A percentile compares a stretch with the other conserved stretches of the same genome.
These are phyloP conservation scores for Acacia crassicarpa DNA, from an alignment of 306 rosid genomes.

Conservation along the genomic window DNA sequence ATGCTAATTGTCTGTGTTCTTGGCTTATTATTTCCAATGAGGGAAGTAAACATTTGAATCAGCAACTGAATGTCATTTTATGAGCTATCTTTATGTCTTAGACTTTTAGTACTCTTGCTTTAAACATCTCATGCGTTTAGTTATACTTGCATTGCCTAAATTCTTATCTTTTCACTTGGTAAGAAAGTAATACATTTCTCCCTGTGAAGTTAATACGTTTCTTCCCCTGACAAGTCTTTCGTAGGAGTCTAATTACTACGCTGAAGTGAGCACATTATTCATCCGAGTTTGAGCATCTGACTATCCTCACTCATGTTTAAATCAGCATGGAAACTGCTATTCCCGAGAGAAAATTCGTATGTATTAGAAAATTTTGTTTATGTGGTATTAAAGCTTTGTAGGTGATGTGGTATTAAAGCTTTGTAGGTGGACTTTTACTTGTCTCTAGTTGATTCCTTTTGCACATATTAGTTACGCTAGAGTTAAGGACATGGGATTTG, in stretches of 20 bases:
- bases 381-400: not conserved
- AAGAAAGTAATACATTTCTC: constrained; percentile 19
- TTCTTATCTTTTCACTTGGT: constrained; percentile 18
- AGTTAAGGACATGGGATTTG: not conserved
- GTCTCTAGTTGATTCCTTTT: not conserved
- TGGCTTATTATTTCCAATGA: constrained; percentile 59
- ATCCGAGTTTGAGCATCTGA: not conserved
- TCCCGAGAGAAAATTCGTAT: not conserved
- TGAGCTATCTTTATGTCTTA: constrained; percentile 39
- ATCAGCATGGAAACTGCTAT: not conserved
- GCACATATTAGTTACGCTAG: not conserved
- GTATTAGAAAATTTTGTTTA: not conserved
- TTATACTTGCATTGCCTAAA: constrained; percentile 10
- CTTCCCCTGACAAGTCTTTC: constrained; percentile 14
- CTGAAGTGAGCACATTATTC: not conserved
- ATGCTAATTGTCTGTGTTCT: constrained; percentile 68
- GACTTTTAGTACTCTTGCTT: constrained; percentile 14
- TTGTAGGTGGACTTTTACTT: not conserved
- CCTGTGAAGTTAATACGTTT: not conserved
- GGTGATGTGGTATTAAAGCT: not conserved
- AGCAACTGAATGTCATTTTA: constrained; percentile 60
- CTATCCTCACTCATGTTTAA: not conserved
- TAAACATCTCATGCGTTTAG: constrained; percentile 39
- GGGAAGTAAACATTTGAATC: constrained; percentile 51
- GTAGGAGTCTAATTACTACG: not conserved